A percentile compares a stretch with the other conserved stretches of the same genome.
Evolutionary conservation across 1,284 basidiomycete genomes (phyloP).

Genomic region (Leccinum subspadiceum): DNA sequence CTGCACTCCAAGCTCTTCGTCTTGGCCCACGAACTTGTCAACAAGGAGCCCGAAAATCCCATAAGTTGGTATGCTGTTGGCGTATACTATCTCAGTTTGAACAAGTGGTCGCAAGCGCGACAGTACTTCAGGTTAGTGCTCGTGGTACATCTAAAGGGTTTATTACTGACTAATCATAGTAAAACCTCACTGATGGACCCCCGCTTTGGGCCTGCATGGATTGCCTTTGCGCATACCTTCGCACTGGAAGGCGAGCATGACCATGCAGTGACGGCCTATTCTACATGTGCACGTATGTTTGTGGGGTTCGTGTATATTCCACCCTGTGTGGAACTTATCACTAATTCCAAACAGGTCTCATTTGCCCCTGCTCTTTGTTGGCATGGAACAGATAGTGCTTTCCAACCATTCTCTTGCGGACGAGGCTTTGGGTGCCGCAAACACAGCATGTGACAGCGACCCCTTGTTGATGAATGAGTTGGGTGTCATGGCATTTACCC

Average conservation of each 20-base stretch:
- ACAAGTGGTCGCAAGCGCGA: slow-evolving; percentile 85
- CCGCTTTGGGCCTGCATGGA: slow-evolving; percentile 94
- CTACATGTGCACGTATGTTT: slow-evolving; percentile 92
- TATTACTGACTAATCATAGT: slow-evolving; percentile 39
- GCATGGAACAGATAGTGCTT: slow-evolving; percentile 95
- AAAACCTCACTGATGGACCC: slow-evolving; percentile 98
- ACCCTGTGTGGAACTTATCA: background rate
- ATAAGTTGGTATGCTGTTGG: slow-evolving; percentile 99
- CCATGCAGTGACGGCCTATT: slow-evolving; percentile 97
- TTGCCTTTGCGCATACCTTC: slow-evolving; percentile 97
- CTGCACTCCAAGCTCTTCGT: slow-evolving; percentile 92
- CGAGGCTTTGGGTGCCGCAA: slow-evolving; percentile 83
- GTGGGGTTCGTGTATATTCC: slow-evolving; percentile 63
- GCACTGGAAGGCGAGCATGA: slow-evolving; percentile 97
- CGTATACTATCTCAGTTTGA: slow-evolving; percentile 89
- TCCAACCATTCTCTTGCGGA: slow-evolving; percentile 82
- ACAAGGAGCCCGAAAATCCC: slow-evolving; percentile 88
- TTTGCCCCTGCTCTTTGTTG: slow-evolving; percentile 92
- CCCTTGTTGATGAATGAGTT: slow-evolving; percentile 90
- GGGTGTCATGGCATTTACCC: slow-evolving; percentile 90
- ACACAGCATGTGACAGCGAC: slow-evolving; percentile 80
- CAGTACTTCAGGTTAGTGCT: slow-evolving; percentile 82
- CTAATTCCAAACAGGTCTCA: slow-evolving; percentile 63
- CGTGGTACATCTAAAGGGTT: background rate
- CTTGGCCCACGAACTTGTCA: slow-evolving; percentile 93